Base-by-base conservation (phyloP, 345 rosid species). In the Eucalyptus dawsonii region DNA sequence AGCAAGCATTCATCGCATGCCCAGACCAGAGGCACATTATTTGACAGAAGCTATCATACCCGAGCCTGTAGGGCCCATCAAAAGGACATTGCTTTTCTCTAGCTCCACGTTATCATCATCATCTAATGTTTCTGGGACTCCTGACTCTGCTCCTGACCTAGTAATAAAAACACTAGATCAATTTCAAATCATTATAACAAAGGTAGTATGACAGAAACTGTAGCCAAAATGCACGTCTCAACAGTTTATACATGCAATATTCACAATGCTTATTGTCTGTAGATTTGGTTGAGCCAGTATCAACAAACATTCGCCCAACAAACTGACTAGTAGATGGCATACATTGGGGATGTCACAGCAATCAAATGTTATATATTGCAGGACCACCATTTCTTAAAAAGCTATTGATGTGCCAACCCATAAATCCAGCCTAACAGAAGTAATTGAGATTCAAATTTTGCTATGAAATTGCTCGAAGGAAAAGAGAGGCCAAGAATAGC, bases 31-130 rank as follows among this genome's bases (percentile, higher is more conserved):
- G 47, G 47, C 14, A 15, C 85, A 76, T 37, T 40, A 76, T 76
- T 76, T 40, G 45, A 76, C 85, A 76, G 85, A 76, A 76, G 51
- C 67, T 50, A 16, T 81, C 93, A 54, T 93, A 97, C 99, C 99
- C 56, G 99, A 97, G 89, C 99, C 99, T 89, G 99, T 97, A 67
- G 99, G 98, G 37, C 98, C 99, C 95, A 97, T 96, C 94, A 97
- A 89, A 83, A 97, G 98, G 58, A 97, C 99, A 91, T 97, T 97
- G 94, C 99, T 97, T 93, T 97, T 97, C 88, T 97, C 99, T 92
- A 97, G 92, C 90, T 97, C 99, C 37, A 97, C 99, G 49, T 94
- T 92, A 58, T 96, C 96, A 50, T 95, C 98, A 91, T 95, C 93
- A 93, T 95, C 97, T 90, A 92, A 67, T 89, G 92, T 87, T 50